Base-by-base conservation (phyloP, 352 stramenopile species). In the Sclerospora graminicola region DNA sequence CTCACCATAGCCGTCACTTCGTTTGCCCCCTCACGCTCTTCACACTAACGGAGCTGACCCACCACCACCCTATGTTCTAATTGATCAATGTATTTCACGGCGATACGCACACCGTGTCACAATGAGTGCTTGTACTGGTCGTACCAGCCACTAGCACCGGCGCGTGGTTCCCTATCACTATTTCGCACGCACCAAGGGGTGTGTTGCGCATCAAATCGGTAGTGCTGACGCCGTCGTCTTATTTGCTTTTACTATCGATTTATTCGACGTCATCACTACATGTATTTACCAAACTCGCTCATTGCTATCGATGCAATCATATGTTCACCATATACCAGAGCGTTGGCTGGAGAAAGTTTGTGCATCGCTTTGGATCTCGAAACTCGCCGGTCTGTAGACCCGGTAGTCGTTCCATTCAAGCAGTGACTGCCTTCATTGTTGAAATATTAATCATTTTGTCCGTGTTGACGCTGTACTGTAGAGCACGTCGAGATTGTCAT, bases 391-490 rank as follows among this genome's bases (percentile, higher is more conserved):
- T 72, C 19, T 84, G 71, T 32, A 42, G 37, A 35, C 48, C 69
- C 24, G 68, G 71, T 10, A 70, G 60, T 44, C 68, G 69, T 27
- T 77, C 70, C 11, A 66, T 63, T 26, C 54, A 82, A 21, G 69
- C 73, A 6, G 71, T 81, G 45, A 47, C 64, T 13, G 73, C 66
- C 11, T 87, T 91, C 44, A 69, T 91, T 14, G 66, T 72, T 1
- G 67, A 89, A 45, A 64, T 82, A 42, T 64, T 92, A 38, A 70
- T 88, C 34, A 75, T 89, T 23, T 89, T 77, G 35, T 89, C 80
- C 9, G 57, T 88, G 10, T 42, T 92, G 13, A 68, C 75, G 19
- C 62, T 88, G 26, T 66, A 84, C 14, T 63, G 66, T n/a, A n/a
- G n/a, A n/a, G n/a, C n/a, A 16, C 58, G 56, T 29, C 57, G 63